phyloP scores from a whole-genome alignment of 2,329 filamentous ascomycete species.

The Leptographium procerum region DNA sequence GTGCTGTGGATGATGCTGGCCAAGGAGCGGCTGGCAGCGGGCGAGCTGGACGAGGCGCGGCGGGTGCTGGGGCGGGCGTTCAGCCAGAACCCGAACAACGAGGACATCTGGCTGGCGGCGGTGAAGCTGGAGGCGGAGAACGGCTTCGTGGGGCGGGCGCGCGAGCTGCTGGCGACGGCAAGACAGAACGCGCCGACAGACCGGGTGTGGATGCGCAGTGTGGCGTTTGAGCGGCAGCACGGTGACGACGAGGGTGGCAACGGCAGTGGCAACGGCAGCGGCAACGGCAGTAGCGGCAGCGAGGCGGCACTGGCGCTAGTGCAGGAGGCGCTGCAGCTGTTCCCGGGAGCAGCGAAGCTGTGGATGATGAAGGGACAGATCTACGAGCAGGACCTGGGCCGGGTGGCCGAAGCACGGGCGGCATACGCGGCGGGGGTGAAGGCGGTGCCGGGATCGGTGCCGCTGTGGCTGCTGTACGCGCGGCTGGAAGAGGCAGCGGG shows the following conservation, averaged over 20 bases:
- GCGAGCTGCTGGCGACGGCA: constrained; percentile 70
- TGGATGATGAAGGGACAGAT: constrained; percentile 99
- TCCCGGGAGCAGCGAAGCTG: constrained; percentile 75
- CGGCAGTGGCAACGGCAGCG: too few relatives aligned
- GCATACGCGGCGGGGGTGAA: constrained; percentile 83
- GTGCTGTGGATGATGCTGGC: constrained; percentile 93
- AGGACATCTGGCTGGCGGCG: constrained; percentile 94
- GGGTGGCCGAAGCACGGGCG: constrained; percentile 74
- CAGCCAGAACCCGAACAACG: constrained; percentile 89
- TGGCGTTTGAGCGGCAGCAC: constrained; percentile 81
- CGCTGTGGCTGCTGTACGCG: constrained; percentile 81
- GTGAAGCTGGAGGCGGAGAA: constrained; percentile 95
- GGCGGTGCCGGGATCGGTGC: constrained; percentile 70
- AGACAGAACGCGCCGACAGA: constrained; percentile 86
- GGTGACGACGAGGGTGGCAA: too few relatives aligned
- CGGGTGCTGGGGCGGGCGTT: constrained; percentile 81
- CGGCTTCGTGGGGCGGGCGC: constrained; percentile 67
- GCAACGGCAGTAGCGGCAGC: too few relatives aligned
- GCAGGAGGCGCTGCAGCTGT: constrained; percentile 74
- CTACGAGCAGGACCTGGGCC: constrained; percentile 66
- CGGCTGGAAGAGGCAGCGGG: constrained; percentile 79
- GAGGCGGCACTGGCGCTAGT: constrained; percentile 79
- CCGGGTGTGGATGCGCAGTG: constrained; percentile 93
- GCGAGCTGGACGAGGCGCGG: constrained; percentile 77
- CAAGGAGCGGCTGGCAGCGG: constrained; percentile 85